Conservation (phyloP, 2,329 filamentous ascomycete genomes). For the Myriosclerotinia duriaeana region DNA sequence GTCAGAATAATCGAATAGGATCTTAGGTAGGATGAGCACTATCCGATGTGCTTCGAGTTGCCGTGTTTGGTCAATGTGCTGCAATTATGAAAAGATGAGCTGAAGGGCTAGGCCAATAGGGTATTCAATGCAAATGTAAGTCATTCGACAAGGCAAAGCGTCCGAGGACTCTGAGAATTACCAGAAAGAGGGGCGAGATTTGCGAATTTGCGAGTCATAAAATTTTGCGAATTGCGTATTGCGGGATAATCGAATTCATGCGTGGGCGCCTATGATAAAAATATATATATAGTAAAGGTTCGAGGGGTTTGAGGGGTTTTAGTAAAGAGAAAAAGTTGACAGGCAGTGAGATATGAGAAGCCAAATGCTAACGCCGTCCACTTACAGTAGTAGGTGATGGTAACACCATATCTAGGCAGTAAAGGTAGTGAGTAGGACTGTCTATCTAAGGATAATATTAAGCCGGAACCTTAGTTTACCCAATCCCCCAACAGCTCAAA, state of each 20-base stretch:
- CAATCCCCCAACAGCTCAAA: neutral
- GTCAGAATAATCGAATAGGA: conserved; percentile 16
- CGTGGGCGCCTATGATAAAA: neutral
- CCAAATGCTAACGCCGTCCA: conserved; percentile 2
- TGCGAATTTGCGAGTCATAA: conserved; percentile 5
- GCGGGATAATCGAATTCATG: neutral
- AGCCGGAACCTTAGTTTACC: neutral
- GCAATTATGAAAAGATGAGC: conserved; percentile 16
- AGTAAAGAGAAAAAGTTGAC: conserved; percentile 7
- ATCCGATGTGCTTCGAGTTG: conserved; percentile 3
- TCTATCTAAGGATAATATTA: neutral
- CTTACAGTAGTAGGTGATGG: neutral
- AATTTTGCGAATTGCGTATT: conserved; percentile 7
- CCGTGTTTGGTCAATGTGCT: conserved; percentile 13
- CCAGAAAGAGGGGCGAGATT: neutral
- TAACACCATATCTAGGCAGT: conserved; percentile 15
- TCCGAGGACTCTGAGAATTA: conserved; percentile 7
- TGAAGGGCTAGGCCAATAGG: conserved; percentile 12
- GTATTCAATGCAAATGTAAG: conserved; percentile 6
- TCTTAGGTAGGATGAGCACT: neutral
- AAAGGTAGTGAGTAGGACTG: neutral
- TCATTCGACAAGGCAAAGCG: conserved; percentile 8
- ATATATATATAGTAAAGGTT: neutral
- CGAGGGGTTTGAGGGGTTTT: neutral
- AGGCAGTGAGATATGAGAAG: neutral